Evolutionary conservation across 2,329 filamentous ascomycete species (phyloP), one percentile per base, ranked within the genome.

Genomic region (Arthrobotrys pseudoclavata): DNA sequence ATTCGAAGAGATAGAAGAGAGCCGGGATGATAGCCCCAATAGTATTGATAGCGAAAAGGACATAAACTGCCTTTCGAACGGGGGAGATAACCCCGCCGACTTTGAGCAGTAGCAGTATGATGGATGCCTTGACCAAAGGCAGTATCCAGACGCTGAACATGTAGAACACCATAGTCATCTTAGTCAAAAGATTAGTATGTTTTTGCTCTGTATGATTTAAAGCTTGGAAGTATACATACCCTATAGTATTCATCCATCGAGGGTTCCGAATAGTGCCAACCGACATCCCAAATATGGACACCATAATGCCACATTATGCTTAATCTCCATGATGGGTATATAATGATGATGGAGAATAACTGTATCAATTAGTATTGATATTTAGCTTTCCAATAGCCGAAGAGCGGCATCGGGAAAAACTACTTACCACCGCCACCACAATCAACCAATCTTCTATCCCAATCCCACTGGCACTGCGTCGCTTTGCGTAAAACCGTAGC

Each of bases 71-170:
- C 12, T 62, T 71, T 55, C 74, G 57, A 52, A 77, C 57, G 12
- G 74, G 74, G 9, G 74, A 31, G n/a, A 77, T 77, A 22, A 77
- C 71, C 7, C 74, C 74, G n/a, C 74, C 74, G 42, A 77, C 60
- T 53, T 77, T 77, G 18, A 77, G 74, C 13, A 77, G 48, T n/a
- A 77, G 37, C 13, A 77, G 61, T 13, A 77, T 77, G 34, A 77
- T 77, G 12, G 74, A 77, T 6, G 67, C 67, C 26, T 77, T 77
- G 74, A 77, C 74, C 12, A 77, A 55, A 12, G 74, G 74, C 29
- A 77, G 24, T 26, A 77, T 77, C 74, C 74, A 77, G 4, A 77
- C 74, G 24, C 74, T 77, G 37, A 71, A 77, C 74, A 77, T 77
- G 24, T 62, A 77, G 53, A 77, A 77, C 47, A 77, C 61, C 50